A percentile compares a stretch with the other conserved stretches of the same genome.
Conservation (phyloP, 345 rosid genomes). For the Draba incana region DNA sequence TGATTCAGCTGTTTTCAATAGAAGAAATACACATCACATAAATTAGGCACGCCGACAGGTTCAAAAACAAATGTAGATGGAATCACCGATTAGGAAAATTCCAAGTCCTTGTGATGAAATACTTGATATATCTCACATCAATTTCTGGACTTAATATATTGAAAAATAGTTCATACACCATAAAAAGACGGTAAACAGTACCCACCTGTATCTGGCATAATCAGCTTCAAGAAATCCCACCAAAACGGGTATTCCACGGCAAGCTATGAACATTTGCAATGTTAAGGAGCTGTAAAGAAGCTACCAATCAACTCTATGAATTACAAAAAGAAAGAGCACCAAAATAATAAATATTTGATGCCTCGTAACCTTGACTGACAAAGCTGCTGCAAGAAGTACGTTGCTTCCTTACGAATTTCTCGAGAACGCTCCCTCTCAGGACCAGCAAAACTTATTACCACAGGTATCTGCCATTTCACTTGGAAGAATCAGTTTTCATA, state of each 20-base stretch:
- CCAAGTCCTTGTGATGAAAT: no score
- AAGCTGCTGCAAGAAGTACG: constrained; percentile 90
- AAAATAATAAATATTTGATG: constrained; percentile 17
- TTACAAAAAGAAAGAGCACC: constrained; percentile 8
- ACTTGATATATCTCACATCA: no score
- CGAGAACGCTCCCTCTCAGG: constrained; percentile 69
- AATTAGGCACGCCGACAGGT: no score
- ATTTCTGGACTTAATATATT: no score
- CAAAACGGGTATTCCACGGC: constrained; percentile 91
- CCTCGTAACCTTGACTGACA: constrained; percentile 83
- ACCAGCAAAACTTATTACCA: constrained; percentile 67
- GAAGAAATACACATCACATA: background rate
- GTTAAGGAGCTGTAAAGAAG: constrained; percentile 77
- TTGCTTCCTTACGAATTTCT: constrained; percentile 95
- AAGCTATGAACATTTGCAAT: constrained; percentile 96
- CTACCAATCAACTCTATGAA: constrained; percentile 39
- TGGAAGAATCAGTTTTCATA: constrained; percentile 11
- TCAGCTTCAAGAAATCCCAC: constrained; percentile 97
- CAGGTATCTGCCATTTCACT: constrained; percentile 68
- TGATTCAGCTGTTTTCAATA: background rate
- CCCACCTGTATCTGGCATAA: constrained; percentile 89
- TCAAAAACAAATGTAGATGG: no score
- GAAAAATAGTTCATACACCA: no score
- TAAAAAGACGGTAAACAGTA: constrained; percentile 13
- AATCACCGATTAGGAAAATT: no score